phyloP scores from a whole-genome alignment of 2,329 filamentous ascomycete species.

The Colletotrichum sojae region DNA sequence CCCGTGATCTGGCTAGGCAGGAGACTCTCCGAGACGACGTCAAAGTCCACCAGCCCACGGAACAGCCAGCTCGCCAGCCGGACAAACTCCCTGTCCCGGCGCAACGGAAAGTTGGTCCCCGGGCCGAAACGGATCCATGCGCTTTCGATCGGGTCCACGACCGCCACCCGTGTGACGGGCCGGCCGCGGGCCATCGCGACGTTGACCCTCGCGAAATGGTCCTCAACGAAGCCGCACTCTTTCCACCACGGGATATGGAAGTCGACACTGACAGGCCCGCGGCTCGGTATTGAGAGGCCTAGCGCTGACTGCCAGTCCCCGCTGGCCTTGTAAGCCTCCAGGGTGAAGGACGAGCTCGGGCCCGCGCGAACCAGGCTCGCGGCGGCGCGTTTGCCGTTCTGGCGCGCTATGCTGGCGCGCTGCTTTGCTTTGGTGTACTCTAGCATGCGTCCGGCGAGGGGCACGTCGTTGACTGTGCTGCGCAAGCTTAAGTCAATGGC shows the following conservation, averaged over 20 bases:
- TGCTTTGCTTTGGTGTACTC: slow-evolving; percentile 52
- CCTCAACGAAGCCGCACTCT: slow-evolving; percentile 50
- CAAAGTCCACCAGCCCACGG: slow-evolving; percentile 49
- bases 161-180: slow-evolving; percentile 47
- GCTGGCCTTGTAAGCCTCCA: slow-evolving; percentile 51
- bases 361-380: slow-evolving; percentile 51
- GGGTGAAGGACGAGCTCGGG: slow-evolving; percentile 50
- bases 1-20: slow-evolving; percentile 43
- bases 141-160: slow-evolving; percentile 52
- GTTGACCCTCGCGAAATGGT: slow-evolving; percentile 50
- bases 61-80: slow-evolving; percentile 41
- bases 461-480: slow-evolving; percentile 47
- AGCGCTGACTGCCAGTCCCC: slow-evolving; percentile 53
- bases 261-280: slow-evolving; percentile 49
- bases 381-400: slow-evolving; percentile 47
- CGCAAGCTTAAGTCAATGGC: slow-evolving; percentile 49
- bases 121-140: slow-evolving; percentile 52
- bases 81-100: slow-evolving; percentile 46
- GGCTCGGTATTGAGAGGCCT: slow-evolving; percentile 44
- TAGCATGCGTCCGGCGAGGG: slow-evolving; percentile 51
- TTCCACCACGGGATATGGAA: slow-evolving; percentile 52
- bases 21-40: slow-evolving; percentile 51
- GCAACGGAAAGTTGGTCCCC: slow-evolving; percentile 40
- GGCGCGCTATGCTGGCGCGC: slow-evolving; percentile 48
- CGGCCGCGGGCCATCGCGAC: slow-evolving; percentile 49